Percentiles rank a stretch among this genome's conserved stretches.
phyloP scores from a whole-genome alignment of 345 rosid genomes.

The Murraya koenigii region DNA sequence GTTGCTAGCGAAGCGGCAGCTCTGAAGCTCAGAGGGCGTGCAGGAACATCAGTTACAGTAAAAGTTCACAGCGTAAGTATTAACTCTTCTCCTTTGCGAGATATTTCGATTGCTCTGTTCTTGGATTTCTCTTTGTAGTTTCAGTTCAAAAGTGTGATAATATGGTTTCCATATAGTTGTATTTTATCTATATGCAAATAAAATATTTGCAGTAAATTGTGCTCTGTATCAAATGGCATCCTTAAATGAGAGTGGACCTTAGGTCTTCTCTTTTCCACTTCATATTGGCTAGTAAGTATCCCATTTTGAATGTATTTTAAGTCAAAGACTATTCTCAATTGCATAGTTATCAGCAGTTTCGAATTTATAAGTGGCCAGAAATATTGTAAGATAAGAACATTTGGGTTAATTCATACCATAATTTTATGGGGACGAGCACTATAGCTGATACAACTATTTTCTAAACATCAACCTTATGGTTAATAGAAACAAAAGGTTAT shows the following conservation, averaged over 20 bases:
- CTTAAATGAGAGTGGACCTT: not conserved
- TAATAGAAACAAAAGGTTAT: not conserved
- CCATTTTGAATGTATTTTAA: not conserved
- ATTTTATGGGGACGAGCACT: not conserved
- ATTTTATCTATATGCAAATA: not conserved
- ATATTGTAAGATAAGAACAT: not conserved
- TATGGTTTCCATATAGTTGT: not conserved
- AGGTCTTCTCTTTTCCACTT: not conserved
- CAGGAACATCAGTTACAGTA: conserved; percentile 73
- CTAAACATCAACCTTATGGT: not conserved
- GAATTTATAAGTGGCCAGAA: not conserved
- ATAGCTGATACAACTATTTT: not conserved
- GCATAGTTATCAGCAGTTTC: not conserved
- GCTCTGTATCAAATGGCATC: not conserved
- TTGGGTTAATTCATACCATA: not conserved
- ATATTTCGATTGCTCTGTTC: not conserved
- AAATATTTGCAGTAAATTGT: not conserved
- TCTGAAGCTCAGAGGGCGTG: conserved; percentile 78
- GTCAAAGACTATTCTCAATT: not conserved
- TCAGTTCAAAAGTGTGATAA: not conserved
- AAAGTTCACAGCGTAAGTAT: conserved; percentile 61
- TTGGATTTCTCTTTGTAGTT: not conserved
- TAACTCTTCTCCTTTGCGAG: conserved; percentile 3
- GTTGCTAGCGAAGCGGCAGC: conserved; percentile 80
- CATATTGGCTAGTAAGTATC: not conserved